phyloP scores from a whole-genome alignment of 2,329 filamentous ascomycete species.

The Blumeria graminis region DNA sequence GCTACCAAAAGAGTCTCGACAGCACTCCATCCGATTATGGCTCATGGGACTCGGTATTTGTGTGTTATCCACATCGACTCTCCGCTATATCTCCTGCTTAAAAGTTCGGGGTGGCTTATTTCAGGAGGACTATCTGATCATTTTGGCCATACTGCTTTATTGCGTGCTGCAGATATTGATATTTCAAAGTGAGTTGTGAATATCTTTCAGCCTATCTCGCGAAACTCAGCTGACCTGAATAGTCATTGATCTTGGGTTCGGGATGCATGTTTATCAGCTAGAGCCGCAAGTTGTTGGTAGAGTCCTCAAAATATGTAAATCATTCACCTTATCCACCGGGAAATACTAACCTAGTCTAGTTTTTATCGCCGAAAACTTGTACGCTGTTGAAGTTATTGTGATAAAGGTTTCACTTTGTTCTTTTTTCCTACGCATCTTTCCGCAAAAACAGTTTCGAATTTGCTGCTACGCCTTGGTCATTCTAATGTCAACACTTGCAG shows the following conservation, averaged over 20 bases:
- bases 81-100: background rate
- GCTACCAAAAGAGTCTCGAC: background rate
- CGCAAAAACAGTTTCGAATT: slow-evolving; percentile 11
- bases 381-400: slow-evolving; percentile 17
- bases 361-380: slow-evolving; percentile 17
- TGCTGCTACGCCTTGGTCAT: slow-evolving; percentile 15
- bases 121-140: background rate
- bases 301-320: background rate
- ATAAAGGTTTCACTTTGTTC: slow-evolving; percentile 20
- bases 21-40: background rate
- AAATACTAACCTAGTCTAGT: slow-evolving; percentile 4
- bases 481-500: slow-evolving; percentile 14
- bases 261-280: background rate
- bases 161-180: background rate
- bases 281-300: too few species aligned
- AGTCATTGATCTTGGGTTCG: background rate
- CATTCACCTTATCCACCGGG: background rate
- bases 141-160: background rate
- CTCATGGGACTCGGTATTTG: too few species aligned
- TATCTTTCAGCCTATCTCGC: too few species aligned
- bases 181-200: background rate
- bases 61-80: background rate
- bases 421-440: slow-evolving; percentile 22
- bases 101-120: background rate
- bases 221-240: background rate